Evolutionary conservation across 352 stramenopile species (phyloP).

Genomic region (Pythium monospermum): DNA sequence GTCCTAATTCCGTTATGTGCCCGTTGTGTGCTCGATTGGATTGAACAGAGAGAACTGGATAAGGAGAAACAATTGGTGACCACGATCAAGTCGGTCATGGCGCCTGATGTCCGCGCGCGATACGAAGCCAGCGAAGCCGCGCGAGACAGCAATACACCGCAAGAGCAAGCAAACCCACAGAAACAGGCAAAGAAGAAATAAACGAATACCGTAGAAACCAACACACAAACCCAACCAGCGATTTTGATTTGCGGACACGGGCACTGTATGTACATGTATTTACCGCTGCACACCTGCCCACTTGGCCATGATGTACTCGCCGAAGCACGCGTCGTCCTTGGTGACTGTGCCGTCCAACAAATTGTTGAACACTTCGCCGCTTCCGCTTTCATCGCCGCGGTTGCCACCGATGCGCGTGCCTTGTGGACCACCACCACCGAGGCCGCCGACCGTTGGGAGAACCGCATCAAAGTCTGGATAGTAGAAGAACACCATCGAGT

Average conservation of each 20-base stretch:
- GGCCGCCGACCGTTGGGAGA: conserved; percentile 34
- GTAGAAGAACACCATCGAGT: conserved; percentile 85
- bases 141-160: conserved; percentile 4
- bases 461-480: conserved; percentile 76
- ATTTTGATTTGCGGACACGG: no score
- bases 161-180: neutral
- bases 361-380: conserved; percentile 56
- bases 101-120: conserved; percentile 43
- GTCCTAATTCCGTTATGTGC: neutral
- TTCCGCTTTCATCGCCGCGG: conserved; percentile 18
- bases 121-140: conserved; percentile 36
- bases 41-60: conserved; percentile 47
- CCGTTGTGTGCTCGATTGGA: conserved; percentile 1
- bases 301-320: conserved; percentile 81
- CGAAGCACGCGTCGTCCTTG: conserved; percentile 55
- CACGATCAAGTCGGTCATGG: conserved; percentile 66
- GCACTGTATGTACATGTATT: neutral
- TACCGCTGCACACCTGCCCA: conserved; percentile 69
- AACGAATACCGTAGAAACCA: no score
- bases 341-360: conserved; percentile 59
- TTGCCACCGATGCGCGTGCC: conserved; percentile 42
- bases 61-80: conserved; percentile 57
- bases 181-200: neutral
- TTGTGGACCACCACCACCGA: conserved; percentile 1
- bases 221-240: no score